Evolutionary conservation across 2,329 filamentous ascomycete genomes (phyloP).

Genomic region (Colletotrichum truncatum): DNA sequence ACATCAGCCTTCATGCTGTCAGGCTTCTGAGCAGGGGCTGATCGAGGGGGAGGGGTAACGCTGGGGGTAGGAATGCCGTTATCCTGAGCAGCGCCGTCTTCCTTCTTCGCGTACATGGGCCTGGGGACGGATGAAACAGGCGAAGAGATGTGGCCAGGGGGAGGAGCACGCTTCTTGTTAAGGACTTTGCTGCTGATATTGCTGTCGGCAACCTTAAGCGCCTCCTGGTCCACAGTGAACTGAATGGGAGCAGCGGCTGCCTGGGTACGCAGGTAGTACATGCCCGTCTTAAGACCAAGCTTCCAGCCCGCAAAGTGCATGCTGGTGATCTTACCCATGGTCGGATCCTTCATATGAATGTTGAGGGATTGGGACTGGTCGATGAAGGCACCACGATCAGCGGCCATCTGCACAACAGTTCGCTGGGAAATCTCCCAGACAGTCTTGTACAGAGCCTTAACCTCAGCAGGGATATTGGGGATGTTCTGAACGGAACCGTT

Average conservation of each 20-base stretch:
- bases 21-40: constrained; percentile 65
- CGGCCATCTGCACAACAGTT: constrained; percentile 95
- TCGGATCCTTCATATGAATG: constrained; percentile 99
- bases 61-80: constrained; percentile 77
- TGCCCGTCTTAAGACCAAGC: constrained; percentile 98
- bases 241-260: constrained; percentile 96
- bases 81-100: constrained; percentile 54
- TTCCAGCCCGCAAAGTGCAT: constrained; percentile 99
- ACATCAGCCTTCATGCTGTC: constrained; percentile 80
- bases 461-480: constrained; percentile 93
- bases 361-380: constrained; percentile 99
- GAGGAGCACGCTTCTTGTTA: constrained; percentile 75
- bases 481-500: constrained; percentile 97
- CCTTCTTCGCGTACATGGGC: constrained; percentile 70
- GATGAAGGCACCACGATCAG: constrained; percentile 97
- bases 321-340: constrained; percentile 99
- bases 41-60: constrained; percentile 69
- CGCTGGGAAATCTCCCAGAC: constrained; percentile 99
- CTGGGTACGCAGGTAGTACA: constrained; percentile 99
- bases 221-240: constrained; percentile 98
- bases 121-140: constrained; percentile 69
- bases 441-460: constrained; percentile 98
- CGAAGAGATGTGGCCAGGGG: constrained; percentile 66
- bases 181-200: constrained; percentile 73
- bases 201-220: constrained; percentile 86